A percentile compares a stretch with the other conserved stretches of the same genome.
Conservation (phyloP, 768 basidiomycete genomes). For the Paxillus rubicundulus region DNA sequence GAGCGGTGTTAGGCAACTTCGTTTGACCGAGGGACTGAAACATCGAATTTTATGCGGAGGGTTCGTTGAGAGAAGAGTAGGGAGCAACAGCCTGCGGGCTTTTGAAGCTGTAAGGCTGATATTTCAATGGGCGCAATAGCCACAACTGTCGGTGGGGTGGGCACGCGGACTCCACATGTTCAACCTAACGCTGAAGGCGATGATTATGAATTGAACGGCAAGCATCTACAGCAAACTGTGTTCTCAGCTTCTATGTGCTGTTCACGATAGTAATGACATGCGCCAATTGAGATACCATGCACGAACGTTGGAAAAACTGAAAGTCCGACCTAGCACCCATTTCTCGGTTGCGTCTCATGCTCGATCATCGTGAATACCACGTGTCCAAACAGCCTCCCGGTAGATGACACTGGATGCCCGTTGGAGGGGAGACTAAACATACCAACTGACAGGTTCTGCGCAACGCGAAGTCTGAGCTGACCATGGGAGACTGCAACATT, state of each 20-base stretch:
- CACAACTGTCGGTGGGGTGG: conserved; percentile 3
- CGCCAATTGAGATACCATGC: conserved; percentile 2
- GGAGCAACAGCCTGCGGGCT: neutral
- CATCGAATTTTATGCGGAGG: conserved; percentile 5
- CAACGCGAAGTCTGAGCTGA: too few species aligned
- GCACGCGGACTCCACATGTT: conserved; percentile 21
- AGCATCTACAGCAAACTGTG: neutral
- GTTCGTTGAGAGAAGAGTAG: neutral
- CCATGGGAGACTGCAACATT: too few species aligned
- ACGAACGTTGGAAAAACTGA: conserved; percentile 4
- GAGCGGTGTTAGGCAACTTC: conserved; percentile 9
- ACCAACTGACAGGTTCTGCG: too few species aligned
- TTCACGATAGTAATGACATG: conserved; percentile 1
- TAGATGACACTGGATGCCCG: too few species aligned
- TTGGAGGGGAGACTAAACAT: too few species aligned
- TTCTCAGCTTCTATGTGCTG: conserved; percentile 23
- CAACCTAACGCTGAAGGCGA: neutral
- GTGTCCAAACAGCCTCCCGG: too few species aligned
- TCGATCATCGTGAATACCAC: too few species aligned
- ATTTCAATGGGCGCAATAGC: conserved; percentile 4
- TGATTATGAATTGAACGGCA: too few species aligned
- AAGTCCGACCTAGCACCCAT: too few species aligned
- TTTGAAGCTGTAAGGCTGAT: conserved; percentile 14
- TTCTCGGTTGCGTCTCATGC: too few species aligned
- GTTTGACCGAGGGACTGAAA: conserved; percentile 21